Conservation (phyloP, 2,329 filamentous ascomycete genomes). For the Ceratocystis harringtonii region DNA sequence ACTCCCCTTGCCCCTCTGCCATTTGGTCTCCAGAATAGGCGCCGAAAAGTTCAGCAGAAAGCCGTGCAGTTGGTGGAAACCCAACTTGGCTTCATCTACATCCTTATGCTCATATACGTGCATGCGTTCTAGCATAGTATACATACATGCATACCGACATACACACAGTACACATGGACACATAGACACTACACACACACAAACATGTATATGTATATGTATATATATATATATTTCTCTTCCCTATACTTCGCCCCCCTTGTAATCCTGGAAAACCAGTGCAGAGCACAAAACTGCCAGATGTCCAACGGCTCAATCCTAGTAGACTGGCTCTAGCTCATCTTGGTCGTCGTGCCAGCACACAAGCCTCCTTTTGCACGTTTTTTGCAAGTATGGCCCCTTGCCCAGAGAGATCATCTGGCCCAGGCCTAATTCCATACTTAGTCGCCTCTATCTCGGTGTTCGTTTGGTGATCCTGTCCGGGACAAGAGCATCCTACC, state of each 20-base stretch:
- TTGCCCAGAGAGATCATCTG: not conserved
- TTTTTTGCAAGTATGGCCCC: not conserved
- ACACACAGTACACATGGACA: no score
- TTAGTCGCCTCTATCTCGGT: not conserved
- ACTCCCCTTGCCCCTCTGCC: no score
- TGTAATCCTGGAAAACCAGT: not conserved
- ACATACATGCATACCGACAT: no score
- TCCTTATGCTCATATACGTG: no score
- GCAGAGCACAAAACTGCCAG: no score
- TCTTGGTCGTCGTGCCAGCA: not conserved
- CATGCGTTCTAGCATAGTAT: no score
- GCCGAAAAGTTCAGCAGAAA: no score
- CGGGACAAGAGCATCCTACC: not conserved
- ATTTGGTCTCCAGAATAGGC: no score
- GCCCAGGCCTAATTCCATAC: not conserved
- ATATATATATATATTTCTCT: not conserved
- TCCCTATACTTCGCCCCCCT: not conserved
- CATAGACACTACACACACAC: not conserved
- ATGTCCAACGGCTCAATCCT: not conserved
- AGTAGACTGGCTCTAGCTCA: not conserved
- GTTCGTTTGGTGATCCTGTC: conserved; percentile 6
- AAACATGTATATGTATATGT: not conserved
- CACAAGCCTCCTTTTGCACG: not conserved
- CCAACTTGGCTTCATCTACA: no score
- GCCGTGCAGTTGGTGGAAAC: no score